A percentile compares a stretch with the other conserved stretches of the same genome.
Conservation (phyloP, 1,284 basidiomycete species). For the Peniophora sp. region DNA sequence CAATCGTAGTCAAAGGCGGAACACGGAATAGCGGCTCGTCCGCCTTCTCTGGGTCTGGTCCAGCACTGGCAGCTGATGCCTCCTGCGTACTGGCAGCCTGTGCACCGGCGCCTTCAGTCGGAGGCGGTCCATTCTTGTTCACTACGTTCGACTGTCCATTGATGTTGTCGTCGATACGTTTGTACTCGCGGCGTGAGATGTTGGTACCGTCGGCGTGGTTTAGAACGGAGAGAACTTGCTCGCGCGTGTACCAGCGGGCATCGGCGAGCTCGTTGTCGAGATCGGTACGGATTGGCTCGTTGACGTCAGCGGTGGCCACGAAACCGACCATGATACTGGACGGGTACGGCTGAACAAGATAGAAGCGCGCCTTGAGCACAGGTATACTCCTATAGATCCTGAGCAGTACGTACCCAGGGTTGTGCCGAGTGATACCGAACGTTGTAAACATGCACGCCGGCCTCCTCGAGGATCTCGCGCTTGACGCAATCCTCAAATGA, state of each 20-base stretch:
- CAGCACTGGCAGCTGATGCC: conserved; percentile 9
- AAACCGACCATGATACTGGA: conserved; percentile 91
- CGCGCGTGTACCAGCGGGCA: conserved; percentile 81
- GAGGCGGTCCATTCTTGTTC: conserved; percentile 16
- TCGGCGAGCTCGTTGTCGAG: conserved; percentile 97
- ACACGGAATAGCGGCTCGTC: conserved; percentile 51
- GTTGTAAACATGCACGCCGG: conserved; percentile 80
- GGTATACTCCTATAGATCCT: conserved; percentile 2
- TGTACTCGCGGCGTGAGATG: conserved; percentile 51
- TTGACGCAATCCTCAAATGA: conserved; percentile 91
- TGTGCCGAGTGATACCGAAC: conserved; percentile 84
- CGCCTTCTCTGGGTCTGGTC: conserved; percentile 13
- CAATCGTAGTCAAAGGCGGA: conserved; percentile 64
- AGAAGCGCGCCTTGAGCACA: not conserved
- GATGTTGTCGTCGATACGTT: conserved; percentile 41
- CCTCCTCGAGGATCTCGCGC: conserved; percentile 93
- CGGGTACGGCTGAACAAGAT: conserved; percentile 75
- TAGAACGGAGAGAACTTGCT: conserved; percentile 63
- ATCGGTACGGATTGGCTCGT: conserved; percentile 73
- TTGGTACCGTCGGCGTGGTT: conserved; percentile 45
- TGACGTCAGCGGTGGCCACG: conserved; percentile 70
- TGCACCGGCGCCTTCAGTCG: conserved; percentile 19
- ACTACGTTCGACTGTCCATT: conserved; percentile 16
- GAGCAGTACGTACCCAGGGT: conserved; percentile 56
- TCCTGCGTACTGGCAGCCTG: conserved; percentile 5